These are phyloP conservation scores for Dryadomyces quercivorus DNA, from an alignment of 2,329 filamentous ascomycete genomes.

Conservation along the genomic window DNA sequence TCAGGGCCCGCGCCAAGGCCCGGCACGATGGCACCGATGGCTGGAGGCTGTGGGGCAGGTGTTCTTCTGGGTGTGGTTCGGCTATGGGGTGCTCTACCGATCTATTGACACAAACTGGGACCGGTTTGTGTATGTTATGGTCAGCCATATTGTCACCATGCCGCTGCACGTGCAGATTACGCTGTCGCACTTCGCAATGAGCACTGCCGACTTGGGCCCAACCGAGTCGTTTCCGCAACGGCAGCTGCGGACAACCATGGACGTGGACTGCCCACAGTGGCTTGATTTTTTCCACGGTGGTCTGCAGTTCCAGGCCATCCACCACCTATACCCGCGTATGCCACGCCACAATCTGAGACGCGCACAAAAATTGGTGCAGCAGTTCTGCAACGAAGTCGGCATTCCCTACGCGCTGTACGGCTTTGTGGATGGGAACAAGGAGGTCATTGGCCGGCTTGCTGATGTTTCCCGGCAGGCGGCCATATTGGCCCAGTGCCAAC, in stretches of 20 bases:
- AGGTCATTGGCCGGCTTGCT: slow-evolving; percentile 63
- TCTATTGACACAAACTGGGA: slow-evolving; percentile 56
- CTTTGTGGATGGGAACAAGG: slow-evolving; percentile 71
- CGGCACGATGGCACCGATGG: slow-evolving; percentile 73
- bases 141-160: slow-evolving; percentile 71
- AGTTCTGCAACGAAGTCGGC: slow-evolving; percentile 70
- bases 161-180: slow-evolving; percentile 84
- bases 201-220: slow-evolving; percentile 71
- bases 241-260: slow-evolving; percentile 89
- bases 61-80: slow-evolving; percentile 82
- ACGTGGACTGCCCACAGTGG: slow-evolving; percentile 79
- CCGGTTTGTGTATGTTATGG: slow-evolving; percentile 61
- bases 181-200: slow-evolving; percentile 88
- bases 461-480: slow-evolving; percentile 72
- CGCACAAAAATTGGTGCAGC: slow-evolving; percentile 62
- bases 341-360: slow-evolving; percentile 72
- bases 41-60: slow-evolving; percentile 65
- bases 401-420: slow-evolving; percentile 81
- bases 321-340: slow-evolving; percentile 74
- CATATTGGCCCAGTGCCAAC: slow-evolving; percentile 65
- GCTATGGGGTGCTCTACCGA: slow-evolving; percentile 67
- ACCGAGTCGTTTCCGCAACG: slow-evolving; percentile 80
- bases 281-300: slow-evolving; percentile 83
- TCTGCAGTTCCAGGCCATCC: slow-evolving; percentile 79
- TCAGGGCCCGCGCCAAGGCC: slow-evolving; percentile 60